Percentiles rank a stretch among this genome's conserved stretches.
Conservation (phyloP, 306 rosid species). For the Vigna mungo region DNA sequence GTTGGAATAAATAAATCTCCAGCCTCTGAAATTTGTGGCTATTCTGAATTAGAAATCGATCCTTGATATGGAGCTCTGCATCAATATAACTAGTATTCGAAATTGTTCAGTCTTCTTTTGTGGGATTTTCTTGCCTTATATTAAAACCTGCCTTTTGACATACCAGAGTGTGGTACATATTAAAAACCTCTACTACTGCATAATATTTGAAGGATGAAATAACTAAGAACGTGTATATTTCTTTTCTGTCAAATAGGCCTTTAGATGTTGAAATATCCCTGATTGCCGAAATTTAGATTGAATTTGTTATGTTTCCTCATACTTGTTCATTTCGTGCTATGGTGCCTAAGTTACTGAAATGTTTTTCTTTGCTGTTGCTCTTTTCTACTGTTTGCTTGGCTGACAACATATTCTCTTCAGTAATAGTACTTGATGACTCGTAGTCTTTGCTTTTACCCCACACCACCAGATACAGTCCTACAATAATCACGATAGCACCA, state of each 20-base stretch:
- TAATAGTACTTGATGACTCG: slow-evolving; percentile 33
- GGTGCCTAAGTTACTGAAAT: slow-evolving; percentile 39
- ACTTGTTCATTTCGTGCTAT: slow-evolving; percentile 39
- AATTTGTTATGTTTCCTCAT: no score
- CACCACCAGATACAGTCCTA: slow-evolving; percentile 77
- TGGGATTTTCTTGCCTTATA: slow-evolving; percentile 31
- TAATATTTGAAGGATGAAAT: slow-evolving; percentile 33
- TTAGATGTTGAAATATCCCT: no score
- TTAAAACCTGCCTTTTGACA: slow-evolving; percentile 14
- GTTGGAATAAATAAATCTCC: slow-evolving; percentile 18
- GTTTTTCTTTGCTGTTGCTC: slow-evolving; percentile 41
- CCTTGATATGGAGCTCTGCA: no score
- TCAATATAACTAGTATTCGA: slow-evolving; percentile 16
- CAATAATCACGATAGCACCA: slow-evolving; percentile 74
- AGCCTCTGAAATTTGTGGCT: slow-evolving; percentile 20
- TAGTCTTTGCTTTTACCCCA: slow-evolving; percentile 91
- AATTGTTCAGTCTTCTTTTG: slow-evolving; percentile 19
- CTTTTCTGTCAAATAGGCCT: slow-evolving; percentile 27
- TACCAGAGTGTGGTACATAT: slow-evolving; percentile 13
- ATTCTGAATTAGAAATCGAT: not conserved
- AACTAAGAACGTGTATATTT: slow-evolving; percentile 27
- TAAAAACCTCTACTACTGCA: slow-evolving; percentile 26
- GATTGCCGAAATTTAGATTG: no score
- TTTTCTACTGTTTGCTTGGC: slow-evolving; percentile 41
- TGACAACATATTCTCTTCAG: slow-evolving; percentile 46